Evolutionary conservation across 352 stramenopile genomes (phyloP), one percentile per base, ranked within the genome.

Genomic region (Pythium biforme): DNA sequence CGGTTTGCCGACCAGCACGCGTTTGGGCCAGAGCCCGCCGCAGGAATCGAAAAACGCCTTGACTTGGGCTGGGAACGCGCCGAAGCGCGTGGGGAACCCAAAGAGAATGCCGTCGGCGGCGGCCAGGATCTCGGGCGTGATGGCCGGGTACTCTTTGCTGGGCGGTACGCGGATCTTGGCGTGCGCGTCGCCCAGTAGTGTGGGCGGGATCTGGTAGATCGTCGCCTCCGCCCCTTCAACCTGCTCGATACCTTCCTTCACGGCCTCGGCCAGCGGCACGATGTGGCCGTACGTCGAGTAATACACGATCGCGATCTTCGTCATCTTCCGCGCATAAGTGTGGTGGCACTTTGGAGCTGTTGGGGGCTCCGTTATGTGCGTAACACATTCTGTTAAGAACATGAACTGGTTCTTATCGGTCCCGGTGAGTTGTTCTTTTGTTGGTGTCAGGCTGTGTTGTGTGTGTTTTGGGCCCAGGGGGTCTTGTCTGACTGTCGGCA

Each of bases 41-140:
- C 77, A 94, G 7, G 77, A 58, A 70, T 98, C 90, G 40, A 96
- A 91, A 23, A 97, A 78, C 20, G 78, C 72, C 79, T 96, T 96
- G 29, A 98, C 75, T 72, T 97, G 92, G 12, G 92, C 86, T 10
- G 81, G 74, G 40, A 88, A 52, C 57, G 81, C 77, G 61, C 88
- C 88, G 59, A 89, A 97, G 17, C 89, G 81, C 33, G 86, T 94
- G n/a, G 81, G 77, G 55, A 96, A 71, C 41, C 89, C 89, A 55
- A 96, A 97, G 20, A 96, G 51, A 59, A 96, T 73, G 48, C 86
- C 88, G 56, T 96, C 88, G 23, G 72, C 71, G n/a, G 81, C 71
- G 20, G 55, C 55, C 47, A 95, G 68, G 39, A 83, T 68, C 12
- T 78, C 74, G 0, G 80, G 53, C n/a, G 73, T 76, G 20, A 79